Base-by-base conservation (phyloP, 495 filamentous ascomycete species). In the Hypoxylon lienhwacheense region DNA sequence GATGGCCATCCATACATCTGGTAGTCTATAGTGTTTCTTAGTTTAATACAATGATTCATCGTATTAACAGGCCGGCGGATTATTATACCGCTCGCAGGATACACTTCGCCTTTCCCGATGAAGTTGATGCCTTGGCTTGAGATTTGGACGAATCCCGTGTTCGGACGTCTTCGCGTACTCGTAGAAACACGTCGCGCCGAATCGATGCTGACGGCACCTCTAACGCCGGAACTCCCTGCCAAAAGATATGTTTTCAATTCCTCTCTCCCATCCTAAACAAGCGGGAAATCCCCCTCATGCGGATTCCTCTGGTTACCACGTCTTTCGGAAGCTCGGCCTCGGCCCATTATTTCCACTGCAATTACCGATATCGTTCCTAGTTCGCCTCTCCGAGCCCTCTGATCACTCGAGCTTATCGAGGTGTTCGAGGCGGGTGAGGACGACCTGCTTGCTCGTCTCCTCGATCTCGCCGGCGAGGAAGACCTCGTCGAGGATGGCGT, bases 361-460 rank as follows among this genome's bases (percentile, higher is more conserved):
- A 14, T 28, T 19, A 5, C 1, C 7, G 12, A 4, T 7, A 8
- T 32, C 11, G 26, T 21, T 16, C 26, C 26, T 7, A 33, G 8
- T 17, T 2, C 15, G 4, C n/a, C 14, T 19, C 14, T 10, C 19
- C 14, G 12, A 41, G 16, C 20, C 22, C 14, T 17, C 75, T 74
- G n/a, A n/a, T n/a, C n/a, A 98, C 70, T 98, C 93, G 70, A 98
- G 71, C 66, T 98, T 98, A 68, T 98, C 93, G 70, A 98, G 68
- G 76, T 97, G 92, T 67, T 96, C 93, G 70, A 98, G 72, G 67
- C 93, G 72, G 48, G 92, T 96, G 63, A 98, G 72, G 42, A 98
- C 93, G 22, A 98, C 93, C 73, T 97, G 92, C 71, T 97, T 97
- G 66, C 88, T 92, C 34, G 93, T 97, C 78, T 98, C 93, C 74